A percentile compares a stretch with the other conserved stretches of the same genome.
Conservation (phyloP, 208 protist genomes). For the Acanthamoeba castellanii region DNA sequence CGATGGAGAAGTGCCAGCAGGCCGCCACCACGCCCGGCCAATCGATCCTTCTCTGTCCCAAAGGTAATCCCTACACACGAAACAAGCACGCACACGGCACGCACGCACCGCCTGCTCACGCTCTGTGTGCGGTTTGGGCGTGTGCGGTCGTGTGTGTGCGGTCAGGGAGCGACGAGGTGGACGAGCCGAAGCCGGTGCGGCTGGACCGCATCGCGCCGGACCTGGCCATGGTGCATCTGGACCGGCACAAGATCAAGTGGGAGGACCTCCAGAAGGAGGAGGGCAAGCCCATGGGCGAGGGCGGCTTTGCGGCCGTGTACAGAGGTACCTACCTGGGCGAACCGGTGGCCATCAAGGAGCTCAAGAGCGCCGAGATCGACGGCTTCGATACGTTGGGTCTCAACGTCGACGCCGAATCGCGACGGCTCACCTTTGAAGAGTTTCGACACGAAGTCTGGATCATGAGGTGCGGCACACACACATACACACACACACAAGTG, state of each 20-base stretch:
- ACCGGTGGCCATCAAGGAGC: slow-evolving; percentile 47
- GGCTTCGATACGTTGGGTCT: background rate
- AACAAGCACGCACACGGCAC: no score
- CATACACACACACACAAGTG: background rate
- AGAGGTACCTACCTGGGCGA: background rate
- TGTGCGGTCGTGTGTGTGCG: no score
- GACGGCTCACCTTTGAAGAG: background rate
- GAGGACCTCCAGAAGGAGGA: background rate
- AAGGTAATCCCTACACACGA: no score
- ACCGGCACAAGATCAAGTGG: background rate
- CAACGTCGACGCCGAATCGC: background rate
- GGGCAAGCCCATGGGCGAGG: background rate
- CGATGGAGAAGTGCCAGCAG: slow-evolving; percentile 46
- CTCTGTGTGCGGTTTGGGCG: no score
- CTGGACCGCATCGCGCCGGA: slow-evolving; percentile 21
- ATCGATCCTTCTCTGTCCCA: slow-evolving; percentile 3
- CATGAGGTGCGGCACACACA: slow-evolving; percentile 12
- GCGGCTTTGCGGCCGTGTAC: slow-evolving; percentile 10
- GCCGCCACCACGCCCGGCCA: slow-evolving; percentile 19
- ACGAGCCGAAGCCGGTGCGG: background rate
- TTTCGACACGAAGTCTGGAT: slow-evolving; percentile 73
- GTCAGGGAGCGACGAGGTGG: background rate
- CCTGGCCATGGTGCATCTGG: slow-evolving; percentile 52
- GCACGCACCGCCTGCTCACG: no score
- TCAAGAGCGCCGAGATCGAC: background rate